Base-by-base conservation (phyloP, 768 basidiomycete species). In the Boletus tylopilopsis region DNA sequence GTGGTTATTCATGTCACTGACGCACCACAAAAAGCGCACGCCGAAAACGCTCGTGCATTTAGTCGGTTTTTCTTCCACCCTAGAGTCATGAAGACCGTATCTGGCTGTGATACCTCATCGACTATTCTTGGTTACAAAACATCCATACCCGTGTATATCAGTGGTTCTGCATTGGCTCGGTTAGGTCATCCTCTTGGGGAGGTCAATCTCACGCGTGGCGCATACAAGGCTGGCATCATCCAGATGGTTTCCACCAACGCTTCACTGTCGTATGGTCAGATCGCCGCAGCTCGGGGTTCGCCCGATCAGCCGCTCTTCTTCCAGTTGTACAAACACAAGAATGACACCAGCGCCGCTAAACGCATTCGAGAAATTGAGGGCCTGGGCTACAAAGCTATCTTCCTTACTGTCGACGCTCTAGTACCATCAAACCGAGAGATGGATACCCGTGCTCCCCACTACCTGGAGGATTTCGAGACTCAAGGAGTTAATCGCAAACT, bases 141-240 rank as follows among this genome's bases (percentile, higher is more conserved):
- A 19, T 77, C 80, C 1, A 78, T 95, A 42, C 94, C 94, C 1
- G 73, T 96, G 6, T 93, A 90, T 62, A 85, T 90, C 42, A 82
- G 82, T 42, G 90, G 85, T 27, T 87, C 92, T 16, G 92, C 90
- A 19, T 78, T 89, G 33, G 89, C 89, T n/a, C 81, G 81, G 50
- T 73, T 94, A 0, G 94, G 93, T 1, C 93, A 97, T 64, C 93
- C 93, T 11, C 70, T 81, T n/a, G 93, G 92, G 16, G 93, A 96
- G 71, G 71, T 77, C 24, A 94, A 94, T 66, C 81, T 94, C 50
- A 85, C 87, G 2, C 77, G 75, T 47, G 91, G 82, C 8, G 83
- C 84, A 11, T 80, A 76, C 21, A 70, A 73, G 51, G 76, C 77
- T 23, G 80, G 81, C 23, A 81, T 94, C 50, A 82, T 93, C 25